Conservation (phyloP, 306 rosid genomes). For the Psophocarpus tetragonolobus region DNA sequence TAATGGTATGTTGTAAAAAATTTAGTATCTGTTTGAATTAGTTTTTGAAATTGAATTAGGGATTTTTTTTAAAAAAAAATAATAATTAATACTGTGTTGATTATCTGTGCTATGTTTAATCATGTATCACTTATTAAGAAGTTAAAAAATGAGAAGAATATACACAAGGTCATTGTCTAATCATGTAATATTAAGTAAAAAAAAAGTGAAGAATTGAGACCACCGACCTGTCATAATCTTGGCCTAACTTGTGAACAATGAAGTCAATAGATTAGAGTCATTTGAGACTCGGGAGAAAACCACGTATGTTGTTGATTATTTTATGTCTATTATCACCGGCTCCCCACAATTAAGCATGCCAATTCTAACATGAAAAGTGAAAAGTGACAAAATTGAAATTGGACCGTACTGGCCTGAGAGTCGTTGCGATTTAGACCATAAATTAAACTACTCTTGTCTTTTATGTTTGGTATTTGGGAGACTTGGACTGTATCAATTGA, state of each 20-base stretch:
- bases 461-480: no score
- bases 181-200: not conserved
- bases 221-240: conserved; percentile 7
- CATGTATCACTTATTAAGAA: not conserved
- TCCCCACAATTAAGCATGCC: not conserved
- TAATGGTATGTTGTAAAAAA: not conserved
- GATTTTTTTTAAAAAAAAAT: no score
- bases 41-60: not conserved
- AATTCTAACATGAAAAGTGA: not conserved
- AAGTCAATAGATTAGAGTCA: conserved; percentile 1
- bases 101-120: no score
- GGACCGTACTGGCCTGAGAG: not conserved
- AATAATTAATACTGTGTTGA: no score
- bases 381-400: not conserved
- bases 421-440: not conserved
- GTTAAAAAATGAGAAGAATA: not conserved
- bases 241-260: conserved; percentile 18
- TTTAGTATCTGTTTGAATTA: not conserved
- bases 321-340: not conserved
- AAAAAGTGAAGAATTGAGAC: not conserved
- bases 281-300: not conserved
- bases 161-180: not conserved
- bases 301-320: not conserved
- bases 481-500: no score
- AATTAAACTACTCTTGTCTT: not conserved